phyloP scores from a whole-genome alignment of 148 eudicot genomes.

The Pouteria glomerata region DNA sequence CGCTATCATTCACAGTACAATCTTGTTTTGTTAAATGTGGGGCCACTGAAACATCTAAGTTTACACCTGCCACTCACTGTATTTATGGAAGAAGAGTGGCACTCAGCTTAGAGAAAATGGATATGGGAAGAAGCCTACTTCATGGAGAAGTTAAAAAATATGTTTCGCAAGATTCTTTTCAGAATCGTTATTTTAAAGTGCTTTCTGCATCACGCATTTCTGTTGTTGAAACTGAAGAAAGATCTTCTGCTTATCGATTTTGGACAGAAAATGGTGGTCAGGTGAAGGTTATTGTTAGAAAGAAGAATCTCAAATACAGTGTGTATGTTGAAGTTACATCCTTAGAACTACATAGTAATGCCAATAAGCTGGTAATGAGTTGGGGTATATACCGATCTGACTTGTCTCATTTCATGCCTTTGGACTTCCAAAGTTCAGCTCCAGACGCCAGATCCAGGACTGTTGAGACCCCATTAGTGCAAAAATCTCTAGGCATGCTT shows the following conservation, averaged over 20 bases:
- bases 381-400: slow-evolving; percentile 87
- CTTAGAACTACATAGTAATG: slow-evolving; percentile 17
- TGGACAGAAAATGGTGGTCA: slow-evolving; percentile 61
- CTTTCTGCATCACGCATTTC: slow-evolving; percentile 33
- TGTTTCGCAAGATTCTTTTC: slow-evolving; percentile 15
- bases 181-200: slow-evolving; percentile 22
- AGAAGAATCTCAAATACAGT: slow-evolving; percentile 40
- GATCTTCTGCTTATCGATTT: slow-evolving; percentile 42
- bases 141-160: slow-evolving; percentile 13
- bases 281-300: slow-evolving; percentile 59
- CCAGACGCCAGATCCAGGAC: slow-evolving; percentile 21
- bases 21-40: slow-evolving; percentile 20
- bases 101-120: slow-evolving; percentile 22
- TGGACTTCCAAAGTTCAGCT: slow-evolving; percentile 32
- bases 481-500: slow-evolving; percentile 33
- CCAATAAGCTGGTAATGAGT: slow-evolving; percentile 45
- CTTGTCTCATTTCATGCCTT: slow-evolving; percentile 60
- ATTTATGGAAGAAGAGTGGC: slow-evolving; percentile 19
- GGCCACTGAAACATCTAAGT: slow-evolving; percentile 22
- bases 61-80: slow-evolving; percentile 16
- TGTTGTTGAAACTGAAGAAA: slow-evolving; percentile 34
- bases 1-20: slow-evolving; percentile 29
- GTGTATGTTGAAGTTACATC: slow-evolving; percentile 60
- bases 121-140: slow-evolving; percentile 15
- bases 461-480: slow-evolving; percentile 46